Evolutionary conservation across 345 rosid genomes (phyloP).

Genomic region (Lepidium africanum): DNA sequence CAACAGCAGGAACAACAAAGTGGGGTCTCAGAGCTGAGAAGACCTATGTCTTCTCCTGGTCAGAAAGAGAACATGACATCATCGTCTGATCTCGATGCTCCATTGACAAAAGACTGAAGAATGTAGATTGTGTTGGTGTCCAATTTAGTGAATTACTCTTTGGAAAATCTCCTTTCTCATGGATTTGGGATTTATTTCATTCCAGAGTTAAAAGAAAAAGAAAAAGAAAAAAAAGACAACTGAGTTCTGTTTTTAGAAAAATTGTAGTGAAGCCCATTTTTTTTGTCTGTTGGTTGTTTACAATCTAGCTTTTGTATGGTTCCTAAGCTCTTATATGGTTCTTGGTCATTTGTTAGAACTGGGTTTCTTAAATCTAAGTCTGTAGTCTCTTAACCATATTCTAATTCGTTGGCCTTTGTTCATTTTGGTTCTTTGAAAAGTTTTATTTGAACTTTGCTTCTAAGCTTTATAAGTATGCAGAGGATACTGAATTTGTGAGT

Average conservation of each 20-base stretch:
- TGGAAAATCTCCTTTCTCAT: constrained; percentile 2
- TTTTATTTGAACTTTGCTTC: background rate
- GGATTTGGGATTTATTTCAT: constrained; percentile 3
- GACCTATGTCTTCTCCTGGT: constrained; percentile 32
- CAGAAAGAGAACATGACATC: constrained; percentile 43
- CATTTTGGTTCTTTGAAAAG: background rate
- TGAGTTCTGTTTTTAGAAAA: background rate
- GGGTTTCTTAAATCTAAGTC: background rate
- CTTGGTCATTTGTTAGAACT: constrained; percentile 1
- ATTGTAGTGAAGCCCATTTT: background rate
- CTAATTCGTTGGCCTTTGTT: background rate
- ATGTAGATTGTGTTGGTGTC: constrained; percentile 4
- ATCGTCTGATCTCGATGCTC: constrained; percentile 11
- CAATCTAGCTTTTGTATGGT: constrained; percentile 6
- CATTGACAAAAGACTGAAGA: constrained; percentile 13
- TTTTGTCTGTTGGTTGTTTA: constrained; percentile 7
- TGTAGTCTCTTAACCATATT: background rate
- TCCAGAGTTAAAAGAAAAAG: background rate
- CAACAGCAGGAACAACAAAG: constrained; percentile 42
- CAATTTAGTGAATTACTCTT: constrained; percentile 5
- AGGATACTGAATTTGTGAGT: background rate
- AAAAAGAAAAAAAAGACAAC: constrained; percentile 2
- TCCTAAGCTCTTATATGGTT: background rate
- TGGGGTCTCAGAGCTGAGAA: constrained; percentile 42
- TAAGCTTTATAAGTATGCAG: background rate